Conservation (phyloP, 2,329 filamentous ascomycete genomes). For the Herpotrichia juniperi region DNA sequence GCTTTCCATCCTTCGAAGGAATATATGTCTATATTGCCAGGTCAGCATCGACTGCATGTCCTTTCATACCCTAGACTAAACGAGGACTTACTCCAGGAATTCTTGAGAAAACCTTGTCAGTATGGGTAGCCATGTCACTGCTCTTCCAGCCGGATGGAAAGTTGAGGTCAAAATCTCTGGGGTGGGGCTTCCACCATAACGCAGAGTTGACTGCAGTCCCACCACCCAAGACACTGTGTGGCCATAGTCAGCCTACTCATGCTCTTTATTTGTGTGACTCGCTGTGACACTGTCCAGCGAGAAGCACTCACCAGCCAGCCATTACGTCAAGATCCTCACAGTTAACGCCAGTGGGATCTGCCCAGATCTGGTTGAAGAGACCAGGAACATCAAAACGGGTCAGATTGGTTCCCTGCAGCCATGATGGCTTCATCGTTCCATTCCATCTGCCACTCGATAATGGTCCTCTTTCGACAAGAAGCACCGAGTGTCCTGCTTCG, state of each 20-base stretch:
- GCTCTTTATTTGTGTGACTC: background rate
- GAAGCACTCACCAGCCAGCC: slow-evolving; percentile 60
- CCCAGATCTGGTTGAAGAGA: slow-evolving; percentile 71
- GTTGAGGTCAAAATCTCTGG: slow-evolving; percentile 70
- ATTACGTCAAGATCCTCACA: slow-evolving; percentile 72
- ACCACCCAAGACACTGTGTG: slow-evolving; percentile 62
- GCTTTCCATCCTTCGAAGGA: slow-evolving; percentile 68
- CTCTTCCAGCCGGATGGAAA: slow-evolving; percentile 74
- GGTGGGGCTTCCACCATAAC: slow-evolving; percentile 69
- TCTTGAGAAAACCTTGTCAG: slow-evolving; percentile 65
- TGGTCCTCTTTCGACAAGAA: slow-evolving; percentile 56
- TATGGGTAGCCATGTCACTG: slow-evolving; percentile 62
- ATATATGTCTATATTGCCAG: slow-evolving; percentile 58
- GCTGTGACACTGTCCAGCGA: background rate
- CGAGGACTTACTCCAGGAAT: slow-evolving; percentile 57
- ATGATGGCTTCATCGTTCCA: slow-evolving; percentile 63
- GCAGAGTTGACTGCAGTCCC: slow-evolving; percentile 70
- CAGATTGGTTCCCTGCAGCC: slow-evolving; percentile 66
- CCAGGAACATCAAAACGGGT: slow-evolving; percentile 74
- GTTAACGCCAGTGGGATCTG: slow-evolving; percentile 63
- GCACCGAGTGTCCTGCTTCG: slow-evolving; percentile 65
- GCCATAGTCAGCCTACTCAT: background rate
- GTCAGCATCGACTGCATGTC: background rate
- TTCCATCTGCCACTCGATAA: slow-evolving; percentile 66
- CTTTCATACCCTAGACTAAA: background rate